Evolutionary conservation across 306 rosid species (phyloP), one percentile per base, ranked within the genome.

Genomic region (Argentina anserina): DNA sequence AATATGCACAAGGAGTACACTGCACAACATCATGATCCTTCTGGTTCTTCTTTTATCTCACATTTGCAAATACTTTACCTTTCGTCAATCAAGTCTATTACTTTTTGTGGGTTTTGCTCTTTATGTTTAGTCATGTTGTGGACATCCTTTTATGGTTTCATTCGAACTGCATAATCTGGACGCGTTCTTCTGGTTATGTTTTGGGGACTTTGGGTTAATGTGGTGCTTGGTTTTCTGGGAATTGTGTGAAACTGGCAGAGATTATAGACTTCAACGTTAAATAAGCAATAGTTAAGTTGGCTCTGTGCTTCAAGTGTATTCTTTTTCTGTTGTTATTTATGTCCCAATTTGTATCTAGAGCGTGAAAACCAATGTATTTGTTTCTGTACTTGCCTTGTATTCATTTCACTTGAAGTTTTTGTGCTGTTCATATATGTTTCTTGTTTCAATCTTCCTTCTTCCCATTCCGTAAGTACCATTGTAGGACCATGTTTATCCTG

Each of bases 1-100:
- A 81, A 89, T 77, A 77, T 91, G 90, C 95, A 89, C 65, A 89
- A 89, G 53, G 71, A 89, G 67, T 69, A 84, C 60, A 68, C 92
- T 42, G 76, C 92, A 49, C 92, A 85, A 56, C 95, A 87, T 1
- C 95, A 87, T 1, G 86, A 87, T 72, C 86, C 84, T 43, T 65
- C 90, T 10, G 97, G 91, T 88, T 42, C 65, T 80, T 42, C 43
- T 37, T 17, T 37, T 9, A 49, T 2, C 58, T 21, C 53, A 49
- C 34, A 26, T 40, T 39, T 37, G 52, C 43, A 12, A 11, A 31
- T 2, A 14, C 31, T 25, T 25, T 40, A 5, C 2, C 53, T 34
- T 66, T 40, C 21, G 36, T 50, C 21, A 21, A 46, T 50, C 21
- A 21, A 50, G 9, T 33, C 21, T 2, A 0, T 60, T 36, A 4